Evolutionary conservation across 225 moss, liverwort and hornwort species (phyloP), one percentile per base, ranked within the genome.

Genomic region (Climacium dendroides): DNA sequence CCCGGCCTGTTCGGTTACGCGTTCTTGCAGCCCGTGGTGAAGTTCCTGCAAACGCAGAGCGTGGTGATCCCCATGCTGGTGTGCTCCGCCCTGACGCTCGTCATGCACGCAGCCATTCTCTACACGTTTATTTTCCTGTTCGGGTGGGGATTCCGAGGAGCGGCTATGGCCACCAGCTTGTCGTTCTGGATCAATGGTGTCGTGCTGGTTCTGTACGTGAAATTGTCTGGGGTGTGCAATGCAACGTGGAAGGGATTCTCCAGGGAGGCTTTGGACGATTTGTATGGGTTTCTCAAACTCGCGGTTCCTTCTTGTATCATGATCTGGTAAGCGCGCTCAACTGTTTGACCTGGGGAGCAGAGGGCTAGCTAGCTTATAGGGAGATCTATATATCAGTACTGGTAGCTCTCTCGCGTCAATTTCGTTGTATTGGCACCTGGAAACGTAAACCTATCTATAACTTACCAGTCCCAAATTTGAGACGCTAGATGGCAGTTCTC

Each of bases 1-100:
- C 97, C 97, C 60, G 92, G 93, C 53, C 85, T 97, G 34, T 97
- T 92, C 72, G 97, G 95, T 35, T 94, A 91, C 73, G 97, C 95
- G 37, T 85, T 94, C 23, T 90, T 94, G 65, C 96, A 97, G 80
- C 95, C 95, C 11, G 14, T 94, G 13, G 93, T 93, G 80, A 97
- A 93, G 74, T 97, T 93, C 65, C 67, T 96, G 62, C 96, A 96
- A 65, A 90, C 90, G 63, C 95, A 96, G 86, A 94, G 92, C 84
- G 91, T 93, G 83, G 92, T 96, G 54, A 74, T 94, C 35, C 96
- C 96, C 64, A 93, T 92, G 95, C 70, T 94, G 74, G 10, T 91
- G 47, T 93, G 90, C 87, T 90, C 94, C 43, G 88, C 90, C 61
- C 2, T 86, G 62, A 89, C 92, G 52, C 43, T 94, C 58, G 75